A percentile compares a stretch with the other conserved stretches of the same genome.
phyloP scores from a whole-genome alignment of 139 green algal genomes.

The Chlorella ohadii region DNA sequence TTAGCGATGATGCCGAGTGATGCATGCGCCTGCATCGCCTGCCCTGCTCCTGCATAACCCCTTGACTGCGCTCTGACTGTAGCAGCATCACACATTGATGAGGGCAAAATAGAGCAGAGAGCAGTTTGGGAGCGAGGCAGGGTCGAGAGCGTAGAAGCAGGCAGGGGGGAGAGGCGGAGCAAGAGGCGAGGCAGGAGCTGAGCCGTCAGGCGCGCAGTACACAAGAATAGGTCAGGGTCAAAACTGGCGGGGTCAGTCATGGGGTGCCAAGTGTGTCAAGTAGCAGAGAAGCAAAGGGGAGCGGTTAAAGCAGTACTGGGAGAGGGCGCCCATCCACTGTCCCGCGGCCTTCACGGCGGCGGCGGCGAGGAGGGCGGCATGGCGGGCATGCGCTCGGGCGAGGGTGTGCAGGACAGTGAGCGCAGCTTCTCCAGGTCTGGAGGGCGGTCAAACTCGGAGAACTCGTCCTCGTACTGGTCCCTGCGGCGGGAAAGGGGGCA shows the following conservation, averaged over 20 bases:
- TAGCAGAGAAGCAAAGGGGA: too few species aligned
- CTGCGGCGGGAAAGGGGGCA: background rate
- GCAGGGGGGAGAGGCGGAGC: too few species aligned
- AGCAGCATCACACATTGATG: background rate
- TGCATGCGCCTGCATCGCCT: background rate
- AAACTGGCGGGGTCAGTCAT: too few species aligned
- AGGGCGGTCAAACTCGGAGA: conserved; percentile 43
- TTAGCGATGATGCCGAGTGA: background rate
- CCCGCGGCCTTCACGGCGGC: background rate
- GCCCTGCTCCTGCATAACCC: background rate
- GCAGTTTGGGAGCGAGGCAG: too few species aligned
- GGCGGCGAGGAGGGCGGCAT: background rate
- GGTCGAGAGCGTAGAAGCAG: too few species aligned
- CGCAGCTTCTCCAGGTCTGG: conserved; percentile 29
- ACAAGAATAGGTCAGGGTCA: too few species aligned
- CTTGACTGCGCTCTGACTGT: background rate
- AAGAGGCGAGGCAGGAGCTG: too few species aligned
- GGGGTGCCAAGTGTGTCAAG: too few species aligned
- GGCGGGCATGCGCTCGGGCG: background rate
- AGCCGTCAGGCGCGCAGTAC: too few species aligned
- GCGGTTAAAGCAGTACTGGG: too few species aligned
- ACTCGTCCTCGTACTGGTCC: conserved; percentile 20
- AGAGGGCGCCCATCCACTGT: too few species aligned
- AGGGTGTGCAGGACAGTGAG: conserved; percentile 18
- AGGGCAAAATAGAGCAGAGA: too few species aligned